Conservation (phyloP, 2,329 filamentous ascomycete species). For the Coniochaeta hoffmannii region DNA sequence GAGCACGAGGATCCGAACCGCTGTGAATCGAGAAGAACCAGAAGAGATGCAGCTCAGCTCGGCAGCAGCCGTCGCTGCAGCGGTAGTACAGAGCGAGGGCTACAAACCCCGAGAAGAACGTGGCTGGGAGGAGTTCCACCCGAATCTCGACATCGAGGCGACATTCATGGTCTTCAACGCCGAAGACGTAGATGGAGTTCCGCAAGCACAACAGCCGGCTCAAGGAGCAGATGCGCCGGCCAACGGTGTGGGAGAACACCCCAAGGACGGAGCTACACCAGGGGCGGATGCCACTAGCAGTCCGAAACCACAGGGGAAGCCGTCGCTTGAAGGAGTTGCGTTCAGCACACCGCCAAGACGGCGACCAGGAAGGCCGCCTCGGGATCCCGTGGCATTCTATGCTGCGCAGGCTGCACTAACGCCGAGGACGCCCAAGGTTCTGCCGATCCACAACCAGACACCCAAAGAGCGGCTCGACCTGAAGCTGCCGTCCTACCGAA, state of each 20-base stretch:
- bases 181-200: conserved; percentile 75
- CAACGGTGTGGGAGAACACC: conserved; percentile 37
- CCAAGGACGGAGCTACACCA: conserved; percentile 34
- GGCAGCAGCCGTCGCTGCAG: conserved; percentile 81
- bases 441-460: conserved; percentile 73
- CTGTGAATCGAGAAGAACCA: conserved; percentile 40
- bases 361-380: conserved; percentile 36
- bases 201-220: conserved; percentile 34
- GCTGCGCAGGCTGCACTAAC: conserved; percentile 35
- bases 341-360: conserved; percentile 30
- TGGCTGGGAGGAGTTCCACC: conserved; percentile 96
- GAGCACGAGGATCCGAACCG: conserved; percentile 47
- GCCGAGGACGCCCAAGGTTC: conserved; percentile 54
- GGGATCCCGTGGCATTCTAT: conserved; percentile 47
- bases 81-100: conserved; percentile 84
- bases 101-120: conserved; percentile 97
- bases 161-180: conserved; percentile 72
- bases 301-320: conserved; percentile 30
- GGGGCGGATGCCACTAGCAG: conserved; percentile 31
- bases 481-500: conserved; percentile 67
- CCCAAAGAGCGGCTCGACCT: conserved; percentile 73
- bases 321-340: conserved; percentile 10
- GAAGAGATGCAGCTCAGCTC: conserved; percentile 71
- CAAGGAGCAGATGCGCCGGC: conserved; percentile 26
- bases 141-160: conserved; percentile 82